Conservation (phyloP, 257 asterid species). For the Buddleja alternifolia region DNA sequence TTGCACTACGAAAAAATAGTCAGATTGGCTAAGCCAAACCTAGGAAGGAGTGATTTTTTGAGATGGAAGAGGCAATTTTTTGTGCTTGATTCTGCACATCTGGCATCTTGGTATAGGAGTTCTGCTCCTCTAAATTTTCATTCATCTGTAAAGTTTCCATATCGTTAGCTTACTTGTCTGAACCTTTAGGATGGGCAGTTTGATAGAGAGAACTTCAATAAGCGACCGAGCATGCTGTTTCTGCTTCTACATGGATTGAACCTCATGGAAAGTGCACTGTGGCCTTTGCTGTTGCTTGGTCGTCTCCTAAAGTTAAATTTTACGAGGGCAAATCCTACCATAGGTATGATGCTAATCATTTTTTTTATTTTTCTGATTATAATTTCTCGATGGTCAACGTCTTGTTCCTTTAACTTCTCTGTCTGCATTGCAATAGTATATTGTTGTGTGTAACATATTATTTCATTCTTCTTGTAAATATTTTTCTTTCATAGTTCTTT, state of each 20-base stretch:
- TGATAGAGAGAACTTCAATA: conserved; percentile 73
- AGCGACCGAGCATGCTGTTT: conserved; percentile 86
- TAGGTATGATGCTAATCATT: conserved; percentile 68
- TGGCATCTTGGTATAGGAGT: background rate
- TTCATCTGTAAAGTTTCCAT: background rate
- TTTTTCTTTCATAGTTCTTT: too few relatives aligned
- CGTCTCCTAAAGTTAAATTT: conserved; percentile 92
- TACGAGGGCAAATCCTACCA: conserved; percentile 90
- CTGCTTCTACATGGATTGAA: conserved; percentile 96
- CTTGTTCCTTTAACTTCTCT: background rate
- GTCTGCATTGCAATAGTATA: too few relatives aligned
- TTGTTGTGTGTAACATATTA: too few relatives aligned
- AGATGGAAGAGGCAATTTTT: too few relatives aligned
- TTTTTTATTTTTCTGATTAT: conserved; percentile 12
- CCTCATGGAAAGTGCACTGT: conserved; percentile 95
- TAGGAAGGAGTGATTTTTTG: too few relatives aligned
- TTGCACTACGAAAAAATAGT: too few relatives aligned
- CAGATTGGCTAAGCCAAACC: too few relatives aligned
- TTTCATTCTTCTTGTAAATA: too few relatives aligned
- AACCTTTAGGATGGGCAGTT: conserved; percentile 83
- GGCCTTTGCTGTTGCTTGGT: conserved; percentile 93
- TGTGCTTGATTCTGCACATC: background rate
- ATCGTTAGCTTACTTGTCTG: conserved; percentile 22
- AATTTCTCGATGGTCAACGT: background rate
- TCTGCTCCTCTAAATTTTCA: background rate